phyloP scores from a whole-genome alignment of 2,329 filamentous ascomycete genomes.

The Colletotrichum sublineola region DNA sequence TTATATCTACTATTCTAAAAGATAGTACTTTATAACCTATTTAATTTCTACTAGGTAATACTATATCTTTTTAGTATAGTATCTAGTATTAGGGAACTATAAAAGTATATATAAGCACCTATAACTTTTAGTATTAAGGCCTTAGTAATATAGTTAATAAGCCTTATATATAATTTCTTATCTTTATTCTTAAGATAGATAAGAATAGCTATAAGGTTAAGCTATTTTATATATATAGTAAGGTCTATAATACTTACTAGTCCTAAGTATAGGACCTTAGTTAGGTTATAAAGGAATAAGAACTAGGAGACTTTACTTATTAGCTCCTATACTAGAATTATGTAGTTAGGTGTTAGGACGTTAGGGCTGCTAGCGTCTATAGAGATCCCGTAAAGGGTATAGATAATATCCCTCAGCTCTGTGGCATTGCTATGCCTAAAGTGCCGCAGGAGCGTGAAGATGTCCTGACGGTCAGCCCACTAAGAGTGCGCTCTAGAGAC shows the following conservation, averaged over 20 bases:
- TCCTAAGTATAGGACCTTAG: background rate
- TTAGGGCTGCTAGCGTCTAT: background rate
- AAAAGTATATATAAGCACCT: too few relatives aligned
- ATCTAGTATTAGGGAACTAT: too few relatives aligned
- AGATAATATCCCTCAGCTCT: conserved; percentile 19
- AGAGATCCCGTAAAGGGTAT: conserved; percentile 20
- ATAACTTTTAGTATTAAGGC: too few relatives aligned
- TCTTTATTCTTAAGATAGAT: background rate
- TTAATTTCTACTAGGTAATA: too few relatives aligned
- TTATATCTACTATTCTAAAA: too few relatives aligned
- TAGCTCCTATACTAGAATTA: background rate
- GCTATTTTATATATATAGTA: too few relatives aligned
- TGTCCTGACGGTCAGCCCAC: background rate
- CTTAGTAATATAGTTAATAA: too few relatives aligned
- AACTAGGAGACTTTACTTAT: background rate
- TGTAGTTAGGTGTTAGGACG: background rate
- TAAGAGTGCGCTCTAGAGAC: background rate
- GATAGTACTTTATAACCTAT: too few relatives aligned
- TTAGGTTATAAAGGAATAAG: background rate
- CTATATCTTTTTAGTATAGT: too few relatives aligned
- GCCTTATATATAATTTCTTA: too few relatives aligned
- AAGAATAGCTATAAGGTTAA: background rate
- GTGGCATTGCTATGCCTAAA: conserved; percentile 1
- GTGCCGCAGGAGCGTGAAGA: background rate
- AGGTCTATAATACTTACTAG: too few relatives aligned